Evolutionary conservation across 2,329 filamentous ascomycete species (phyloP).

Genomic region (Colletotrichum orchidophilum): DNA sequence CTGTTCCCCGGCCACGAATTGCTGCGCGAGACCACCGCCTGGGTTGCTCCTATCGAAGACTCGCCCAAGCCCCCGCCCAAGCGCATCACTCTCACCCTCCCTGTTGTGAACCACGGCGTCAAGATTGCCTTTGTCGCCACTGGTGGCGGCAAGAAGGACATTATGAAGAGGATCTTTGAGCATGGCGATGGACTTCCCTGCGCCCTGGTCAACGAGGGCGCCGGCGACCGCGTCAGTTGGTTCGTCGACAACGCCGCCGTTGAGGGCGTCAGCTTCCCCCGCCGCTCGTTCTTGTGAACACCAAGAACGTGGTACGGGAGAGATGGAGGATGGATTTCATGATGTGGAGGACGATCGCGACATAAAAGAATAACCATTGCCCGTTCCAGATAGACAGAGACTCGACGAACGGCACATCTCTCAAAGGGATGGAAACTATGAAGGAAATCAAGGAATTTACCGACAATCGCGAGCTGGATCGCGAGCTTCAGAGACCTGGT

Average conservation of each 20-base stretch:
- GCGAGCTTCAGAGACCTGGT: background rate
- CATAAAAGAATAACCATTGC: conserved; percentile 8
- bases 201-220: conserved; percentile 84
- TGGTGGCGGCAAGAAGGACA: conserved; percentile 87
- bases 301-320: background rate
- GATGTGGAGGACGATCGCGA: conserved; percentile 1
- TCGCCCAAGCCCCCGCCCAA: conserved; percentile 93
- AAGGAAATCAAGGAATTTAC: background rate
- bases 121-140: conserved; percentile 93
- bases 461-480: conserved; percentile 1
- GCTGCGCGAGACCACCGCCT: conserved; percentile 85
- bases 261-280: conserved; percentile 84
- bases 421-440: conserved; percentile 1
- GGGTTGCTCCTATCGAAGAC: conserved; percentile 92
- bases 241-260: conserved; percentile 90
- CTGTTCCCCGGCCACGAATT: conserved; percentile 92
- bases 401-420: conserved; percentile 18
- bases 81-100: conserved; percentile 91
- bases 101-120: conserved; percentile 87
- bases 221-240: conserved; percentile 91
- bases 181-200: conserved; percentile 84
- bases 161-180: conserved; percentile 93
- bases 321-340: background rate
- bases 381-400: conserved; percentile 27
- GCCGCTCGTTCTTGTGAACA: conserved; percentile 70